Base-by-base conservation (phyloP, 148 eudicot genomes). In the Spergularia marina region DNA sequence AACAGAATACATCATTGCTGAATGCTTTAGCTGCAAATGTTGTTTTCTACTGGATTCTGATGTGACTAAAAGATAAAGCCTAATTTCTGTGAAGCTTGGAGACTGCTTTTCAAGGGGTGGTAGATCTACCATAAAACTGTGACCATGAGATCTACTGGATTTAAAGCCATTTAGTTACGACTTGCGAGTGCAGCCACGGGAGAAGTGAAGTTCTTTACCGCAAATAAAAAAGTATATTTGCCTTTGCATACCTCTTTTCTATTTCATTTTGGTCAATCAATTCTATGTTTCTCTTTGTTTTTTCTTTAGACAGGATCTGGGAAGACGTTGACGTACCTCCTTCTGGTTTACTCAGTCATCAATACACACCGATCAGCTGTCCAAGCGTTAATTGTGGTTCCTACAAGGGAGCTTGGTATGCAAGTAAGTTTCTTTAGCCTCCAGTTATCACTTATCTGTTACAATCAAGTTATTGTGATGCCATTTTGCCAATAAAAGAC, bases 321-420 rank as follows among this genome's bases (percentile, higher is more conserved):
- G 72, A 95, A 95, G 88, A 95, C 98, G 70, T 84, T 95, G 76
- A 91, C 98, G 0, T 95, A 94, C 83, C 90, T 94, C 74, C 81
- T 94, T 73, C 75, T 84, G 74, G 82, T 94, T 68, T 87, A 80
- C 82, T 90, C 98, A 61, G 83, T 79, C 17, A 76, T 95, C 82
- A 90, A 88, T 64, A 68, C 88, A 64, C 83, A 83, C 78, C 77
- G 89, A 53, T 90, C 96, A 59, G 80, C 89, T 56, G 92, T 95
- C 72, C 98, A 95, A 89, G 98, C 98, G 82, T 79, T 92, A 56
- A 83, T 95, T 78, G 91, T 92, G 79, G 97, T 95, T 40, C 98
- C 97, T 17, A 95, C 96, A 21, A 86, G 97, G 84, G 98, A 95
- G 82, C 98, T 95, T 68, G 98, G 98, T 52, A 94, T 92, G 86